Percentiles rank a stretch among this genome's conserved stretches.
Conservation (phyloP, 805 yeast genomes). For the Phaffomyces antillensis region DNA sequence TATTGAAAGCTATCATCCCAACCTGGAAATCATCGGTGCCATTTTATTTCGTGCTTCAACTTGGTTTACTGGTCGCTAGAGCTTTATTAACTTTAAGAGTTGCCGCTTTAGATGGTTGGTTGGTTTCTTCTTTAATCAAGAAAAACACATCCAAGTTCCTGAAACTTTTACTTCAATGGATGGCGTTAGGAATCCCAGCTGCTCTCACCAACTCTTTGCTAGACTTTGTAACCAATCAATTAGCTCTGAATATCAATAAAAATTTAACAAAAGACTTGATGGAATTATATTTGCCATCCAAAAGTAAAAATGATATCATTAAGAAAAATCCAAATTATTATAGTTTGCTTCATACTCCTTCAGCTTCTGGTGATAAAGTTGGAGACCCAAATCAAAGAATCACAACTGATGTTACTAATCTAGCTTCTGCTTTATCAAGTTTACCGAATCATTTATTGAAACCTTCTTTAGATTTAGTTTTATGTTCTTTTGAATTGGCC, state of each 20-base stretch:
- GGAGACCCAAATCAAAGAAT: conserved; percentile 78
- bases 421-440: conserved; percentile 62
- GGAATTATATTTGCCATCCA: conserved; percentile 64
- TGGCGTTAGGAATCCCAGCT: conserved; percentile 82
- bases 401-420: conserved; percentile 70
- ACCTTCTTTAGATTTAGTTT: conserved; percentile 70
- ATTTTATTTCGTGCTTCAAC: conserved; percentile 16
- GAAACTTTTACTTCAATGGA: conserved; percentile 64
- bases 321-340: conserved; percentile 60
- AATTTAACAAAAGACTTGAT: conserved; percentile 60
- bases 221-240: conserved; percentile 48
- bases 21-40: conserved; percentile 20
- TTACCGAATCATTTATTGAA: conserved; percentile 79
- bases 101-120: conserved; percentile 78
- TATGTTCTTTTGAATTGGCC: conserved; percentile 71
- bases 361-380: conserved; percentile 30
- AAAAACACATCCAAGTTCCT: conserved; percentile 60
- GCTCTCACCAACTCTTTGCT: conserved; percentile 69
- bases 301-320: conserved; percentile 24
- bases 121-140: conserved; percentile 75
- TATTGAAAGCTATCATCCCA: conserved; percentile 17
- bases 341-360: conserved; percentile 56
- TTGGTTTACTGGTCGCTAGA: conserved; percentile 50
- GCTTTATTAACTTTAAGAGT: conserved; percentile 74
- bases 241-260: conserved; percentile 52